Evolutionary conservation across 345 rosid genomes (phyloP), one percentile per base, ranked within the genome.

Genomic region (Camelina laxa): DNA sequence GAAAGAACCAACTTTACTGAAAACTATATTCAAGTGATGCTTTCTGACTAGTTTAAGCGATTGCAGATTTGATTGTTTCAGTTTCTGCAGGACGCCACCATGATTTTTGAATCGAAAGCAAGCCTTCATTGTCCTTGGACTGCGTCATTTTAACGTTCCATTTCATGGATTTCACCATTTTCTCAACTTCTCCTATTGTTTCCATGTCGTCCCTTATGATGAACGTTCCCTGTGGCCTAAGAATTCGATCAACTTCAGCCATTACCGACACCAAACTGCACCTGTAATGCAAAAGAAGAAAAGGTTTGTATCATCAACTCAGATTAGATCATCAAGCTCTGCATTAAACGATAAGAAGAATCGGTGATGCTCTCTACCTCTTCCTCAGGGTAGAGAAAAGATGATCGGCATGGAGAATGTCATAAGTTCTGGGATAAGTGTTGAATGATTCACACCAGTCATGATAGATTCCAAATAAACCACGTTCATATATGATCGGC

Each of bases 391-490:
- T 73, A 69, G 98, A 89, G 77, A 91, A 86, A 69, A 93, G 91
- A 83, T 89, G 86, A 78, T 88, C 96, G 0, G 96, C 96, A 36
- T 89, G 98, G 65, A 93, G 85, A 73, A 91, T 89, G 80, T 93
- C 97, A 19, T 88, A 91, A 41, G 94, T 81, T 80, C 98, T 85
- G 0, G 98, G 98, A 74, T 93, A 93, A 4, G 97, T 89, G 69
- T 80, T 89, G 83, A 93, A 93, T 48, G 97, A 91, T 74, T 91
- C 88, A 13, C 97, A 93, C 97, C 97, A 91, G 50, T 93, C 96
- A 73, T 93, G 98, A 80, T 91, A 89, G 66, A 91, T 84, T 39
- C 98, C 98, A 39, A 93, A 83, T 53, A 93, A 81, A 67, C 98
- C 97, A n/a, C 97, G 96, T 76, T 93, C 98, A 21, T 82, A 91